These are phyloP conservation scores for Taphrina wiesneri DNA, from an alignment of 1,139 yeast genomes.

Conservation along the genomic window DNA sequence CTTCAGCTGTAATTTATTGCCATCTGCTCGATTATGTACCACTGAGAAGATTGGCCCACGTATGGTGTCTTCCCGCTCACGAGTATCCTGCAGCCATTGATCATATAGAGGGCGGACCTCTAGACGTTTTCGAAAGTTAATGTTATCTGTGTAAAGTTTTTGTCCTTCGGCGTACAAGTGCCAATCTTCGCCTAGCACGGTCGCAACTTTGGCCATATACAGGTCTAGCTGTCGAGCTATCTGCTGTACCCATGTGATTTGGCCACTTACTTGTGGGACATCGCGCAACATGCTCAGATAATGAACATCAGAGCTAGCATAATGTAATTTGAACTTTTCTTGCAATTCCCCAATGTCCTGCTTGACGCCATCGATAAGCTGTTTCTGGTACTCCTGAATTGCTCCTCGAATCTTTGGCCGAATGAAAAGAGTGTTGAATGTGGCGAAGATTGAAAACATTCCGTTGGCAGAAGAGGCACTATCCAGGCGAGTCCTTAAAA, in stretches of 20 bases:
- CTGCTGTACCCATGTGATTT: conserved; percentile 56
- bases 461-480: conserved; percentile 51
- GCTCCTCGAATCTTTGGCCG: conserved; percentile 58
- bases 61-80: conserved; percentile 42
- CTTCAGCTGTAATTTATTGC: conserved; percentile 40
- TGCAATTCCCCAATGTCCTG: conserved; percentile 52
- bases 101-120: conserved; percentile 51
- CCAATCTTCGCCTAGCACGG: conserved; percentile 75
- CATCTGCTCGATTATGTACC: conserved; percentile 38
- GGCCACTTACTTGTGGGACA: conserved; percentile 53
- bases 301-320: conserved; percentile 45
- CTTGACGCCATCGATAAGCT: conserved; percentile 53
- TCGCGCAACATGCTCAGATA: conserved; percentile 49
- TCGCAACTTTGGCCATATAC: conserved; percentile 51
- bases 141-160: conserved; percentile 57
- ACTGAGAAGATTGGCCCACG: conserved; percentile 51
- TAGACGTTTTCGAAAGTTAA: conserved; percentile 52
- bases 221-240: conserved; percentile 51
- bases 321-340: conserved; percentile 47
- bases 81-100: conserved; percentile 52
- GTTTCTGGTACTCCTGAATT: conserved; percentile 58
- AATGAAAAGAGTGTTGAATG: conserved; percentile 52
- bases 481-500: conserved; percentile 50
- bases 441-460: conserved; percentile 55
- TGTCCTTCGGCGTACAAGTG: conserved; percentile 69